A percentile compares a stretch with the other conserved stretches of the same genome.
phyloP scores from a whole-genome alignment of 768 basidiomycete genomes.

The Strobilomyces confusus region DNA sequence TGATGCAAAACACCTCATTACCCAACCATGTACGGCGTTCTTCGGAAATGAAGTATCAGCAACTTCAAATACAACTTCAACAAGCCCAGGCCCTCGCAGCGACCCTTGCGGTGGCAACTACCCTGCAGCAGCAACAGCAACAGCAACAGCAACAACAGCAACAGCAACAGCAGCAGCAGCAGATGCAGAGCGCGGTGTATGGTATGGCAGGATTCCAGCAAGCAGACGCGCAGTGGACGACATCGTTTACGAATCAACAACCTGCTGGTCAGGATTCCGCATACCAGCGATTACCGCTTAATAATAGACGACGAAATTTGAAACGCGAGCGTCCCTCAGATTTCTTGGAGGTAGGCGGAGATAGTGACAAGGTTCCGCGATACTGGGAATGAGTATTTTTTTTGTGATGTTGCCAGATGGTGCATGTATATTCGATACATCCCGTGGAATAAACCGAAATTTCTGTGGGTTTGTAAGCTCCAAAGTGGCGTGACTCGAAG shows the following conservation, averaged over 20 bases:
- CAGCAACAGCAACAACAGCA: slow-evolving; percentile 40
- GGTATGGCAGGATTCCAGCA: slow-evolving; percentile 43
- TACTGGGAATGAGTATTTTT: slow-evolving; percentile 76
- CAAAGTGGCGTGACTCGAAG: slow-evolving; percentile 12
- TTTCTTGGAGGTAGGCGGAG: slow-evolving; percentile 70
- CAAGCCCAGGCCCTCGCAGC: slow-evolving; percentile 73
- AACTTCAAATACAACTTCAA: slow-evolving; percentile 72
- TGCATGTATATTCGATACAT: slow-evolving; percentile 13
- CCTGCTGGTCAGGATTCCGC: slow-evolving; percentile 71
- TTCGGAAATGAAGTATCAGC: slow-evolving; percentile 80
- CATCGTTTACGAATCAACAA: slow-evolving; percentile 60
- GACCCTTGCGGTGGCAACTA: slow-evolving; percentile 55
- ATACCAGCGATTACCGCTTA: slow-evolving; percentile 82
- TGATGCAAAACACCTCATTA: slow-evolving; percentile 75
- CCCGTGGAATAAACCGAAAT: slow-evolving; percentile 9
- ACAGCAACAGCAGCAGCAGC: slow-evolving; percentile 35
- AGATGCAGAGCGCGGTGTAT: slow-evolving; percentile 35
- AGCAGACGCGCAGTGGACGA: slow-evolving; percentile 37
- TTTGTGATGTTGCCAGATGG: not conserved
- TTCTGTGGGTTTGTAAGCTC: not conserved
- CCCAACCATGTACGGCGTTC: slow-evolving; percentile 71
- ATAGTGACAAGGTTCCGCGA: slow-evolving; percentile 62
- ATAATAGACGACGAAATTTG: slow-evolving; percentile 70
- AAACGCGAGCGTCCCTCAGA: slow-evolving; percentile 84
- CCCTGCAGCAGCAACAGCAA: slow-evolving; percentile 56